Base-by-base conservation (phyloP, 768 basidiomycete genomes). In the Kwoniella botswanensis region DNA sequence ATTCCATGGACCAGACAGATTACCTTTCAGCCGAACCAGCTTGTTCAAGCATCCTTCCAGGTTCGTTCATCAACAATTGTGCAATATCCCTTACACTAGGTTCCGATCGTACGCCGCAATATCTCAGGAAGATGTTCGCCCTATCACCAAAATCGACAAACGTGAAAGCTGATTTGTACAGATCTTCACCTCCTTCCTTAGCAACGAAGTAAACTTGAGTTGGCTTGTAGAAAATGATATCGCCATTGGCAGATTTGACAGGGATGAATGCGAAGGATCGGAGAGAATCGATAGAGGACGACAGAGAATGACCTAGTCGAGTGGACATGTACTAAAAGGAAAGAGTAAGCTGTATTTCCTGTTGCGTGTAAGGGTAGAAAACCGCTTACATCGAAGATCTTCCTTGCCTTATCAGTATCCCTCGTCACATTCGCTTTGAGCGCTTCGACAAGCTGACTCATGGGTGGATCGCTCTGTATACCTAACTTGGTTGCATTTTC, bases 61-160 rank as follows among this genome's bases (percentile, higher is more conserved):
- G 79, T n/a, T 79, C 70, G 13, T 53, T 56, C 67, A 78, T 71
- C 17, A 81, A 58, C 17, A 81, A 60, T 21, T 52, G 50, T 9
- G 77, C 77, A 29, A 81, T 76, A 56, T 81, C 93, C 67, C 93
- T 90, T 4, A 94, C 88, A 56, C 89, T 93, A 4, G 96, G 95
- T 78, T 94, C 92, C 54, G 88, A 89, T 78, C 90, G 91, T 17
- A 94, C 92, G 12, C 97, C 96, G 75, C 93, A 93, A 3, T 92
- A 90, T 64, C 87, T 88, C 56, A 99, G 86, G 84, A 99, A 98
- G 3, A 87, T 86, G 74, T 94, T 96, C 26, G 91, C 96, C 4
- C 86, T 85, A 1, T 87, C 79, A 2, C 94, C 95, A 79, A 96
- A 97, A 81, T 96, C 90, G 61, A 98, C 89, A 76, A 94, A 97